Conservation (phyloP, 805 yeast species). For the Candida patagonica region DNA sequence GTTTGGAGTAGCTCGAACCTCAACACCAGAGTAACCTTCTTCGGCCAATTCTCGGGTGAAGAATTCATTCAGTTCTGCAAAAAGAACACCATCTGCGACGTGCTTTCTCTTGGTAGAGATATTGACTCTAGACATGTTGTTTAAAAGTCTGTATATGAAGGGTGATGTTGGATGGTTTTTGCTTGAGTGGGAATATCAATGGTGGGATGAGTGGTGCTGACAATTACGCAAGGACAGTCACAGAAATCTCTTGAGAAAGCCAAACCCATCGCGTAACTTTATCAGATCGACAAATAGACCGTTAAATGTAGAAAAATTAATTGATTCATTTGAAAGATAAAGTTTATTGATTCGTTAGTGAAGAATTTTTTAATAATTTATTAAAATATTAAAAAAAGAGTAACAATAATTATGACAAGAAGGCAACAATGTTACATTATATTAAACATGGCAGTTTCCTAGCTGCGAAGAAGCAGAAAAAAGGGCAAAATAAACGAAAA, state of each 20-base stretch:
- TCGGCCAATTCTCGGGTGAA: slow-evolving; percentile 99
- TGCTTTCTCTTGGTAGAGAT: slow-evolving; percentile 98
- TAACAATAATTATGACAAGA: no score
- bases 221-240: background rate
- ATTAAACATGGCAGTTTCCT: no score
- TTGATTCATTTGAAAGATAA: no score
- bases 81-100: slow-evolving; percentile 99
- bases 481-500: no score
- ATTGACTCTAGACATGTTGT: slow-evolving; percentile 30
- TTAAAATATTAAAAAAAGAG: no score
- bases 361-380: no score
- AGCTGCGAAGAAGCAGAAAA: no score
- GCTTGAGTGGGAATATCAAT: background rate
- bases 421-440: no score
- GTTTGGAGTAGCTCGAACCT: slow-evolving; percentile 96
- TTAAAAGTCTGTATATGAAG: slow-evolving; percentile 1
- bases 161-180: slow-evolving; percentile 2
- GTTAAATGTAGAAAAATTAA: no score
- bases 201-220: slow-evolving; percentile 1
- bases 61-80: slow-evolving; percentile 99
- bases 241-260: background rate
- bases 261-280: no score
- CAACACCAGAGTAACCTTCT: slow-evolving; percentile 99
- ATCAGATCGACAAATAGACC: no score
- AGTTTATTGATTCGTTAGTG: no score